Evolutionary conservation across 2,329 filamentous ascomycete species (phyloP).

Genomic region (Aspergillus tamarii): DNA sequence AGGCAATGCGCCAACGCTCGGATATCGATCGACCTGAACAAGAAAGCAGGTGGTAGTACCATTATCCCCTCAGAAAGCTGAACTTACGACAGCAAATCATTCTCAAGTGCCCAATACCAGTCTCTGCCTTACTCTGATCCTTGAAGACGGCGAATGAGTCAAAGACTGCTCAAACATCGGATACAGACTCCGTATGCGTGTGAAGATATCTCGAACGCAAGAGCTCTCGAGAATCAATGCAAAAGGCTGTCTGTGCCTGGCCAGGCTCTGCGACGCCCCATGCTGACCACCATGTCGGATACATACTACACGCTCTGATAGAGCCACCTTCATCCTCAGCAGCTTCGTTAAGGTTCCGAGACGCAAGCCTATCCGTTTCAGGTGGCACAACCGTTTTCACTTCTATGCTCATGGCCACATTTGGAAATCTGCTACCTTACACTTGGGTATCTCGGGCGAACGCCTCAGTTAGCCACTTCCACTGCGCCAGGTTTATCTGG

Average conservation of each 20-base stretch:
- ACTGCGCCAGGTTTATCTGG: not conserved
- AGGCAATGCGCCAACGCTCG: not conserved
- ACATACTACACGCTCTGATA: not conserved
- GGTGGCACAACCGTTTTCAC: not conserved
- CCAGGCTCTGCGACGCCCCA: not conserved
- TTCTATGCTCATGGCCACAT: not conserved
- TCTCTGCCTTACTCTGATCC: conserved; percentile 3
- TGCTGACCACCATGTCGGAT: conserved; percentile 8
- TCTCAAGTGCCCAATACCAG: not conserved
- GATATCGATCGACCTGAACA: not conserved
- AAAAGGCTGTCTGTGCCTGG: not conserved
- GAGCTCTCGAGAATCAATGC: not conserved
- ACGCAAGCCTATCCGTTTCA: not conserved
- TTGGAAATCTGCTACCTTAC: not conserved
- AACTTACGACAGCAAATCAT: not conserved
- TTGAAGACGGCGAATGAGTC: not conserved
- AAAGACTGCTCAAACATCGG: not conserved
- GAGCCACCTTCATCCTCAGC: not conserved
- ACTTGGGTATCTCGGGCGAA: not conserved
- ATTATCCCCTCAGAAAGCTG: not conserved
- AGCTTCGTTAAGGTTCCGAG: conserved; percentile 2
- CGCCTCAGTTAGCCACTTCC: not conserved
- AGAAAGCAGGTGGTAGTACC: not conserved
- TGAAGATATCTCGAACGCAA: not conserved
- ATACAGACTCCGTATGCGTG: not conserved